phyloP scores from a whole-genome alignment of 768 basidiomycete genomes.

The Mycena polygramma region DNA sequence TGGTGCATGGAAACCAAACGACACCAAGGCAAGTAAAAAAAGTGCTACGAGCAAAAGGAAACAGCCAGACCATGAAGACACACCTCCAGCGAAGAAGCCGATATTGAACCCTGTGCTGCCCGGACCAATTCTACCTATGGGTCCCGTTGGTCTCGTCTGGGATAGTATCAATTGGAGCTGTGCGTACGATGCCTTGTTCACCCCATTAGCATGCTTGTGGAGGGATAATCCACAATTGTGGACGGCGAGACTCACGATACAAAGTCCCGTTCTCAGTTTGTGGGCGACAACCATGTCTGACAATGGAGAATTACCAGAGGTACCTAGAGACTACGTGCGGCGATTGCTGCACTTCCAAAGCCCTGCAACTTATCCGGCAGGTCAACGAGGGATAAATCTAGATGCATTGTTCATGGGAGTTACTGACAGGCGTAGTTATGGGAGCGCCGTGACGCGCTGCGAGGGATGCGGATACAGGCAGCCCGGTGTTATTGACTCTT shows the following conservation, averaged over 20 bases:
- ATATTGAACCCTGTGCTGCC: too few relatives aligned
- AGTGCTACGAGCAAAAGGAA: background rate
- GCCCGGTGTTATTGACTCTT: background rate
- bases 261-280: background rate
- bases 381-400: too few relatives aligned
- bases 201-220: background rate
- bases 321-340: background rate
- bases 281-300: background rate
- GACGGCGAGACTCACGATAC: background rate
- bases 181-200: conserved; percentile 1
- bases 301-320: background rate
- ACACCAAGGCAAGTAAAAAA: background rate
- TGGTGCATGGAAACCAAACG: background rate
- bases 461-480: background rate
- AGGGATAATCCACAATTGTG: background rate
- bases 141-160: conserved; percentile 4
- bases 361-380: background rate
- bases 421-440: background rate
- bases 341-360: background rate
- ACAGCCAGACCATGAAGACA: background rate
- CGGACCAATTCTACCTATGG: too few relatives aligned
- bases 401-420: conserved; percentile 3
- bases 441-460: background rate
- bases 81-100: background rate
- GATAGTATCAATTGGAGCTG: conserved; percentile 7